Base-by-base conservation (phyloP, 2,329 filamentous ascomycete species). In the Fusarium anguioides region DNA sequence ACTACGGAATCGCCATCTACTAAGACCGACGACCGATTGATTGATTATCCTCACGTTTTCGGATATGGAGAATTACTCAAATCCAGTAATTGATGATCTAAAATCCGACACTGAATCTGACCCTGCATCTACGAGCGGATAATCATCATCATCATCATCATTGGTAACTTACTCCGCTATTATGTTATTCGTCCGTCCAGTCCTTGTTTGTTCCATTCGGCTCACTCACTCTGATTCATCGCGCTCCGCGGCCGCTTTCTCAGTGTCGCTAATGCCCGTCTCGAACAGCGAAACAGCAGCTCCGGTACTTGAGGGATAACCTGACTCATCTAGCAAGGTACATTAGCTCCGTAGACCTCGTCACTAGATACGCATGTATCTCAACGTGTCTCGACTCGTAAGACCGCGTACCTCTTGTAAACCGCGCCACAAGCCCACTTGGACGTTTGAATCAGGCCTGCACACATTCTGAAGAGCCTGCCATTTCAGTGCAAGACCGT, bases 341-440 rank as follows among this genome's bases (percentile, higher is more conserved):
- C 70, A 47, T 44, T 51, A 17, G 37, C 37, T 15, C 31, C 36
- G 42, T 36, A 9, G n/a, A 35, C 10, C 31, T 48, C 27, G 60
- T 55, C 63, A 59, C 68, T 35, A 31, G n/a, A 56, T 31, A 44
- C 20, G 33, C 37, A 51, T 53, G 70, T 72, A 72, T 40, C 63
- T 50, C 56, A 29, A 53, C 51, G 53, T 51, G 41, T 42, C 37
- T 37, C 23, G 44, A 54, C 66, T 64, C 68, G 68, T 72, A 70
- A 69, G 60, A 46, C 54, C 60, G 56, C 70, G 66, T 72, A 72
- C 59, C 53, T 56, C 31, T 33, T 44, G 39, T 37, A 48, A 62
- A 37, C 70, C 67, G 67, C 67, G 69, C 69, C 69, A 61, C 66
- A 64, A 50, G 41, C 54, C 60, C 67, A 56, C 60, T 61, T 52